Percentiles rank a stretch among this genome's conserved stretches.
Conservation (phyloP, 768 basidiomycete genomes). For the Calvatia gigantea region DNA sequence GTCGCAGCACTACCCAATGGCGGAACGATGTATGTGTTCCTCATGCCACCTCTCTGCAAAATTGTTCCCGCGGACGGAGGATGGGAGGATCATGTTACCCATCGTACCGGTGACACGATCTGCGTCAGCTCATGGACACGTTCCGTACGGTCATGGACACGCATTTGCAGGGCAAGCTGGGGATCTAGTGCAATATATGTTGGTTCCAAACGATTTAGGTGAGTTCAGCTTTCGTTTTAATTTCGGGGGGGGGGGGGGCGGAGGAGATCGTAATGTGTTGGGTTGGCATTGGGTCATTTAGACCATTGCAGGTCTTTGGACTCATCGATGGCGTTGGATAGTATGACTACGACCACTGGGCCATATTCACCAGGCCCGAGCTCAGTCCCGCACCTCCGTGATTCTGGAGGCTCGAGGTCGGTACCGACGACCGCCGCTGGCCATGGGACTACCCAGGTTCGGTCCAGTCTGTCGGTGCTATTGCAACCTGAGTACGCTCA, state of each 20-base stretch:
- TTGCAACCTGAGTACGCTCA: background rate
- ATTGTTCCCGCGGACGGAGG: constrained; percentile 8
- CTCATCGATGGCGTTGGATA: background rate
- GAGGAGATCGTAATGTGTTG: background rate
- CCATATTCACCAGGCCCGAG: background rate
- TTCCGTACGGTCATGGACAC: background rate
- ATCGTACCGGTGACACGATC: background rate
- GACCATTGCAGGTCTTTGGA: background rate
- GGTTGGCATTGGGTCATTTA: constrained; percentile 1
- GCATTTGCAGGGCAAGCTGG: background rate
- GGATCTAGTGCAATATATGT: background rate
- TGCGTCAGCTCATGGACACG: background rate
- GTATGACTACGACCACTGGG: background rate
- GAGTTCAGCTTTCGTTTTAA: background rate
- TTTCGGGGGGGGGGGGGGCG: background rate
- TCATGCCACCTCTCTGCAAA: constrained; percentile 10
- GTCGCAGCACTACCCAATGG: constrained; percentile 5
- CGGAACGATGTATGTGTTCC: constrained; percentile 8
- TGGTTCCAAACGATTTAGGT: background rate
- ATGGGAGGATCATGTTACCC: constrained; percentile 7
- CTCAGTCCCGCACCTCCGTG: background rate
- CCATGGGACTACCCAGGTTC: background rate
- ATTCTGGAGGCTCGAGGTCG: background rate
- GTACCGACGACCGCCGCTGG: background rate
- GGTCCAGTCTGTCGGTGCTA: background rate